Base-by-base conservation (phyloP, 2,329 filamentous ascomycete genomes). In the Metarhizium guizhouense region DNA sequence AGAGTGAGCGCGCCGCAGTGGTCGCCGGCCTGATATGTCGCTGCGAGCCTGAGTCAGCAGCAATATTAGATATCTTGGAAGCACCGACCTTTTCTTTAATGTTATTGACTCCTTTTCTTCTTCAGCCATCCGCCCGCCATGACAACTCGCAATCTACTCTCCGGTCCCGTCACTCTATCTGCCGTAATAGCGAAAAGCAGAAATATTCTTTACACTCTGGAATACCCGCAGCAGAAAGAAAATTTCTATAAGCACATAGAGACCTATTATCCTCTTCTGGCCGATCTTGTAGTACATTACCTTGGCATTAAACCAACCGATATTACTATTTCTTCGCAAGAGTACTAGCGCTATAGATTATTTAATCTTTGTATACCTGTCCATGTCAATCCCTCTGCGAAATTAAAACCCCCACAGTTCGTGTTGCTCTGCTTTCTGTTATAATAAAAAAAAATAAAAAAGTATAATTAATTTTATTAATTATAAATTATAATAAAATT, bases 341-440 rank as follows among this genome's bases (percentile, higher is more conserved):
- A 58, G 10, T 56, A 43, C 36, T 60, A 56, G 59, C 54, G 50
- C 13, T 51, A 36, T 68, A 67, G 68, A 54, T 65, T 36, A 49
- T 71, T 70, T 53, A 72, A 71, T 54, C 59, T 70, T 48, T 70
- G 65, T 54, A 58, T 70, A 51, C 65, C 64, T 8, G 56, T 69
- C 47, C 50, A 50, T 25, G 36, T 57, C 30, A 51, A 53, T 34
- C 40, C 45, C 36, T 52, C 43, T 53, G 29, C 38, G 8, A 54
- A 52, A 16, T 30, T 36, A 30, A 30, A 10, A 14, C 6, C 47
- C 11, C 56, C 30, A 58, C 60, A 47, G 32, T 57, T 18, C 47
- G 54, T 55, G n/a, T 14, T 55, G 18, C 54, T 55, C 30, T 48
- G 64, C 38, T 63, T 66, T 43, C 65, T 68, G 49, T 56, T 70